Conservation (phyloP, 2,329 filamentous ascomycete genomes). For the Diaporthe amygdali region DNA sequence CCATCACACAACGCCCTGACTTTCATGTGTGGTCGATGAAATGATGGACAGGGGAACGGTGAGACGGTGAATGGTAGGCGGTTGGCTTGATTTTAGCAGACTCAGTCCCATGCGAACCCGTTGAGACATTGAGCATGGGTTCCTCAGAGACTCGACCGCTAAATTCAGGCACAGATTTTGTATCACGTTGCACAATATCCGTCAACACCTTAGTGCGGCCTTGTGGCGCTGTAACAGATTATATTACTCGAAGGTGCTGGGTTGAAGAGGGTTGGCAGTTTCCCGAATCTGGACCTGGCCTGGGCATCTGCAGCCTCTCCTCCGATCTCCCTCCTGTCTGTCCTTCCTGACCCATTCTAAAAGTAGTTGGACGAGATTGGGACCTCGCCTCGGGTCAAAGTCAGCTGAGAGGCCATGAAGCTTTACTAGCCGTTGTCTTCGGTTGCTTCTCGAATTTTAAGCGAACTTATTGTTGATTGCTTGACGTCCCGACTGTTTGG, state of each 20-base stretch:
- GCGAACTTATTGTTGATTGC: constrained; percentile 13
- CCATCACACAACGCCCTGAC: constrained; percentile 3
- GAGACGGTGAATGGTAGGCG: not conserved
- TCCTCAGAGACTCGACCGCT: constrained; percentile 17
- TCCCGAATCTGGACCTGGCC: constrained; percentile 18
- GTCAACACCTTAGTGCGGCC: constrained; percentile 38
- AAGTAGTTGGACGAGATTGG: constrained; percentile 20
- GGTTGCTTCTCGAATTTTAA: constrained; percentile 17
- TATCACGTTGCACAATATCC: constrained; percentile 43
- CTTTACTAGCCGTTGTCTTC: constrained; percentile 5
- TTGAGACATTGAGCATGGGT: constrained; percentile 14
- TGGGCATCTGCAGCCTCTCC: constrained; percentile 17
- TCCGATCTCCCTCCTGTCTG: constrained; percentile 4
- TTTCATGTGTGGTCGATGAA: constrained; percentile 11
- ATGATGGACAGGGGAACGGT: constrained; percentile 5
- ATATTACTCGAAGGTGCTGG: constrained; percentile 31
- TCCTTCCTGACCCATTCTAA: constrained; percentile 12
- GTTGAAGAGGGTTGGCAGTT: constrained; percentile 25
- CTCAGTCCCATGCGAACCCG: not conserved
- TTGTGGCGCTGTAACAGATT: constrained; percentile 40
- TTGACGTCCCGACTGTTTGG: constrained; percentile 10
- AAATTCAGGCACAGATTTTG: constrained; percentile 17
- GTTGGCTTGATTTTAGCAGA: not conserved
- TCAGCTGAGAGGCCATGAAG: constrained; percentile 14
- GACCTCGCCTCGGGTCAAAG: constrained; percentile 26